Evolutionary conservation across 805 yeast species (phyloP).

Genomic region (Cyberlindnera suaveolens): DNA sequence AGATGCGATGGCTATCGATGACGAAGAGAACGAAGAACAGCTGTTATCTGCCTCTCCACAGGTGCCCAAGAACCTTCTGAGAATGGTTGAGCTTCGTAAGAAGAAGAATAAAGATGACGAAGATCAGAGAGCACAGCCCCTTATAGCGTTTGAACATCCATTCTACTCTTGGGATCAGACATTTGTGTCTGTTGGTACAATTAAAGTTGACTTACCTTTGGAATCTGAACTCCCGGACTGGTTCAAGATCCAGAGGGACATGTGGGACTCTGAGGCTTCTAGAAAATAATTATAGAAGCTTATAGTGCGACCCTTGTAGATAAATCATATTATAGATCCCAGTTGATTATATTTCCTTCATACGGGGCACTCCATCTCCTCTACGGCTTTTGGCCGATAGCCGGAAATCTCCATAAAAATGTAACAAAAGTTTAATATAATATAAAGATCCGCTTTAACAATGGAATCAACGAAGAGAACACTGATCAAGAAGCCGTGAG

Average conservation of each 20-base stretch:
- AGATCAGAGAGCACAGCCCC: constrained; percentile 2
- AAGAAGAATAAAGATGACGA: constrained; percentile 25
- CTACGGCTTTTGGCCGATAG: background rate
- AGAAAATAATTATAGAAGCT: background rate
- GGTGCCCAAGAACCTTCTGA: constrained; percentile 54
- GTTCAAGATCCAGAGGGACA: constrained; percentile 59
- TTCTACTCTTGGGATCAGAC: constrained; percentile 17
- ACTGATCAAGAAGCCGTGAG: constrained; percentile 37
- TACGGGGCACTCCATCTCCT: too few relatives aligned
- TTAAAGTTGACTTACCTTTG: constrained; percentile 39
- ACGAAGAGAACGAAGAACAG: constrained; percentile 18
- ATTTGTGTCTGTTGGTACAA: constrained; percentile 14
- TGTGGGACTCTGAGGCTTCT: constrained; percentile 48
- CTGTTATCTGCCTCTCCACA: constrained; percentile 58
- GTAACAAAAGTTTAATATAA: too few relatives aligned
- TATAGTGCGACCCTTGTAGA: background rate
- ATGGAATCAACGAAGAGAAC: constrained; percentile 8
- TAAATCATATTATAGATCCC: background rate
- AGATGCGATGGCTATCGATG: constrained; percentile 17
- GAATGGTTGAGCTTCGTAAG: constrained; percentile 42
- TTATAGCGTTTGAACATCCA: constrained; percentile 1
- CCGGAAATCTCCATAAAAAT: background rate
- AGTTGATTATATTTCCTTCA: too few relatives aligned
- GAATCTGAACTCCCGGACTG: constrained; percentile 66
- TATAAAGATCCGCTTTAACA: background rate